These are phyloP conservation scores for Dovyalis caffra DNA, from an alignment of 345 rosid species.

Conservation along the genomic window DNA sequence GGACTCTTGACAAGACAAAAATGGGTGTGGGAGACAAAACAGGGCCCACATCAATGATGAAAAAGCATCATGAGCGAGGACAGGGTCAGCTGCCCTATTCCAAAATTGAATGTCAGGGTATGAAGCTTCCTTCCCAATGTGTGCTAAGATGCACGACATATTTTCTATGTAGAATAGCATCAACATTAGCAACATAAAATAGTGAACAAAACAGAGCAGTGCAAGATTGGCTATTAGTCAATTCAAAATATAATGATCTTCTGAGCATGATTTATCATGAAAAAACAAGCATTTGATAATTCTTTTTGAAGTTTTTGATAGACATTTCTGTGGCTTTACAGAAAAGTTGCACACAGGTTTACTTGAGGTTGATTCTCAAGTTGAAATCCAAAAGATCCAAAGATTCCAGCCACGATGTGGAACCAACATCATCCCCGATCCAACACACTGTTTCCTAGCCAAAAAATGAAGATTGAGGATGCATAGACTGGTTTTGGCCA, in stretches of 20 bases:
- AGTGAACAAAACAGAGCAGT: neutral
- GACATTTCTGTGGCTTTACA: no score
- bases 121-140: conserved; percentile 39
- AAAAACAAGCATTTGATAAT: no score
- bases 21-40: conserved; percentile 88
- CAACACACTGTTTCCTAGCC: no score
- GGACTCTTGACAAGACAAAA: conserved; percentile 71
- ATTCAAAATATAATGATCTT: neutral
- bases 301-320: no score
- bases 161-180: conserved; percentile 44
- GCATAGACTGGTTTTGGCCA: no score
- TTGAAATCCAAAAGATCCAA: no score
- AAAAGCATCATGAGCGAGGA: conserved; percentile 85
- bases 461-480: no score
- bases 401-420: no score
- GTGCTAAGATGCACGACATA: conserved; percentile 40
- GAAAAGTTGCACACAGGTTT: no score
- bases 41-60: conserved; percentile 96
- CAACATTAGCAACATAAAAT: neutral
- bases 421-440: no score
- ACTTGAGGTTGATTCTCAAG: no score
- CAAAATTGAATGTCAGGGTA: conserved; percentile 58
- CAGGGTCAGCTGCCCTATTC: conserved; percentile 77
- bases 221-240: neutral
- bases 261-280: no score